phyloP scores from a whole-genome alignment of 2,329 filamentous ascomycete genomes.

The Trichoderma cornu-damae region DNA sequence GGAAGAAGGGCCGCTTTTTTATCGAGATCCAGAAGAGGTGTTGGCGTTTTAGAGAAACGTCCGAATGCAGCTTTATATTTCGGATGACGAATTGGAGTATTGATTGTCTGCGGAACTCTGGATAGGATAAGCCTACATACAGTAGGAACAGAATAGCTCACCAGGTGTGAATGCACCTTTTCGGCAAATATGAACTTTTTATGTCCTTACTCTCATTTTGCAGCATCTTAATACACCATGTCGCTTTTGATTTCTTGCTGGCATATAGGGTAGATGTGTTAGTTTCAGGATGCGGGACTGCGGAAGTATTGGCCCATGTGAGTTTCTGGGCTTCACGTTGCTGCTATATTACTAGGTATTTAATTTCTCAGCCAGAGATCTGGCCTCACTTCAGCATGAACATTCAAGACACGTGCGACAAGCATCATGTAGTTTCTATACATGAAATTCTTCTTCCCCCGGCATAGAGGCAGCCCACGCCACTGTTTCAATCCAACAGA shows the following conservation, averaged over 20 bases:
- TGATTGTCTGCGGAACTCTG: too few relatives aligned
- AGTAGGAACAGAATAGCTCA: neutral
- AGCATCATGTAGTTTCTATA: neutral
- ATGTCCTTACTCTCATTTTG: too few relatives aligned
- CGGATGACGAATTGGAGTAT: slow-evolving; percentile 30
- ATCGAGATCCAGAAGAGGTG: slow-evolving; percentile 26
- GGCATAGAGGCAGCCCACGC: neutral
- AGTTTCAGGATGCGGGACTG: neutral
- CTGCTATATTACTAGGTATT: neutral
- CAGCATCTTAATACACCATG: neutral
- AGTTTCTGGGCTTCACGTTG: neutral
- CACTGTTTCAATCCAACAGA: neutral
- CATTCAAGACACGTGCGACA: neutral
- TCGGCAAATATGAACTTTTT: too few relatives aligned
- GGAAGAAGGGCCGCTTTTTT: neutral
- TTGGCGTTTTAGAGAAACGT: slow-evolving; percentile 31
- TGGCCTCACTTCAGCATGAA: neutral
- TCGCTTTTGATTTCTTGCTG: neutral
- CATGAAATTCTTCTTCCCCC: neutral
- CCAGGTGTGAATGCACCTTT: too few relatives aligned
- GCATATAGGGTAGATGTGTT: neutral
- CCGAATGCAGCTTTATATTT: slow-evolving; percentile 28
- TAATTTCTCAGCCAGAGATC: neutral
- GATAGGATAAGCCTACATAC: too few relatives aligned
- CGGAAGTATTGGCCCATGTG: neutral